Base-by-base conservation (phyloP, 2,329 filamentous ascomycete genomes). In the Stachybotrys elegans region DNA sequence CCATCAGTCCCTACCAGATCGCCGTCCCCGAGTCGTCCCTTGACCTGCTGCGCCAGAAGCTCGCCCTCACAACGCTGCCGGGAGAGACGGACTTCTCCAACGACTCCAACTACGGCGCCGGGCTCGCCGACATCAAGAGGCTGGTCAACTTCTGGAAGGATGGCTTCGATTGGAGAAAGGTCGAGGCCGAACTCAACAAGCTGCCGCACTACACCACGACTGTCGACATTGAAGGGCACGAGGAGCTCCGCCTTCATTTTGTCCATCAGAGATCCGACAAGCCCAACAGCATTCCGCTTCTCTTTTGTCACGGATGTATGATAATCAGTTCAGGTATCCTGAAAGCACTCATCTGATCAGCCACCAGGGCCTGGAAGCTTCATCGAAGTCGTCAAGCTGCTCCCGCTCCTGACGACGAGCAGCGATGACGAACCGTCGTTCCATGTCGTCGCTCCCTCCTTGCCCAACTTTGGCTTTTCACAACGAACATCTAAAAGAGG, bases 301-400 rank as follows among this genome's bases (percentile, higher is more conserved):
- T 86, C 2, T 86, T 87, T 57, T 68, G 72, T n/a, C 82, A 86
- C 57, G 81, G 82, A n/a, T 86, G 75, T 67, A 44, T 49, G 58
- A 53, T 2, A n/a, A n/a, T n/a, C n/a, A n/a, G n/a, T n/a, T n/a
- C n/a, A n/a, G n/a, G n/a, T n/a, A n/a, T n/a, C n/a, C n/a, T n/a
- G n/a, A n/a, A n/a, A n/a, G n/a, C n/a, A 12, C 25, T 29, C 25
- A 29, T n/a, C 3, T 29, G 11, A 12, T n/a, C 12, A 4, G 22
- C 43, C 57, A 17, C 4, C 3, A 5, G 58, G 79, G 77, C 84
- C 84, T 0, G 84, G 84, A 2, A 82, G 76, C 49, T 86, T 85
- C 56, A 57, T 83, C 42, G 83, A 88, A 61, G 79, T 79, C 3
- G 63, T 65, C 14, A 85, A 83, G 56, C 63, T 86, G 38, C 65